Evolutionary conservation across 129 eudicot species (phyloP), one percentile per base, ranked within the genome.

Genomic region (Sambucus nigra): DNA sequence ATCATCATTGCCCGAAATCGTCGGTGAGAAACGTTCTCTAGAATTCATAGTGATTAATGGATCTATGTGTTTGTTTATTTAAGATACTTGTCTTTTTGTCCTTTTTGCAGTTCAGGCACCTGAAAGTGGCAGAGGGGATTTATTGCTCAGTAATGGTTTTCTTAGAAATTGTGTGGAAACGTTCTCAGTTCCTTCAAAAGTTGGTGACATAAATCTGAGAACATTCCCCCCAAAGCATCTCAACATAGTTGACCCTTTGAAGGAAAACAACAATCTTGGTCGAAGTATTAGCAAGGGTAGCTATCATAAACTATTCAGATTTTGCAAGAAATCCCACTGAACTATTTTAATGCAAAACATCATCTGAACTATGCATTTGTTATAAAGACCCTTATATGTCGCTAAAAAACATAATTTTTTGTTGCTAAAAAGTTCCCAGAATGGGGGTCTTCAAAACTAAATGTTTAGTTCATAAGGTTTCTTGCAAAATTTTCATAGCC

Each of bases 231-330:
- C 21, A 12, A 92, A 82, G 76, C 47, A 57, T 74, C 56, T 92
- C 3, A 92, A 92, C 66, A 86, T 92, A 10, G 53, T 86, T 18
- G 99, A 92, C 63, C 96, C 99, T 3, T 54, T 92, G 55, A 92
- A 79, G 54, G 87, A 50, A 49, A 77, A 47, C 63, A 92, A 92
- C 70, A 92, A 92, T 63, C 83, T 92, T 46, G 99, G 99, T 7
- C 91, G 96, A 56, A 82, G 99, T 57, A 78, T 92, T 50, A 17
- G 64, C 63, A 62, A 44, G 75, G 91, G 95, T 86, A 55, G n/a
- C n/a, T n/a, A n/a, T n/a, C n/a, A n/a, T n/a, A n/a, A n/a, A n/a
- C n/a, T n/a, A n/a, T n/a, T n/a, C n/a, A n/a, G n/a, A n/a, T n/a
- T n/a, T n/a, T n/a, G n/a, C n/a, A n/a, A n/a, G n/a, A n/a, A n/a